A percentile compares a stretch with the other conserved stretches of the same genome.
phyloP scores from a whole-genome alignment of 2,329 filamentous ascomycete genomes.

The Xylaria sp. region DNA sequence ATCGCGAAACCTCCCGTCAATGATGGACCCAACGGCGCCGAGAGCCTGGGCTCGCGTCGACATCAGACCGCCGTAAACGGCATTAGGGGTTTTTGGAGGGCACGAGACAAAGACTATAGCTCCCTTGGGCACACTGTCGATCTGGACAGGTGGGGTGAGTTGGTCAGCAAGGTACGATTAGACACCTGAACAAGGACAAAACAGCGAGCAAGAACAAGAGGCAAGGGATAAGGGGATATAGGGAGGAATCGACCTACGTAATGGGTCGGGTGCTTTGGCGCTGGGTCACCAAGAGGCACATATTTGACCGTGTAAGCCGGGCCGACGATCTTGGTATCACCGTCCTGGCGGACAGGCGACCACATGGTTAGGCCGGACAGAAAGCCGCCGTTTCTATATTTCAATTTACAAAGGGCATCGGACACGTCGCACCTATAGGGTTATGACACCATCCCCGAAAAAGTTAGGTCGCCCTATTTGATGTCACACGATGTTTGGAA shows the following conservation, averaged over 20 bases:
- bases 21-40: constrained; percentile 60
- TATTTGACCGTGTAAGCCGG: constrained; percentile 67
- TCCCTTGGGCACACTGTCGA: constrained; percentile 60
- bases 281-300: constrained; percentile 58
- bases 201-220: too few relatives aligned
- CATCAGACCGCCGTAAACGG: constrained; percentile 67
- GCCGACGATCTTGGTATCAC: constrained; percentile 63
- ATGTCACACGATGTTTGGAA: not conserved
- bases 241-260: constrained; percentile 54
- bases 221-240: not conserved
- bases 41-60: constrained; percentile 58
- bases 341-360: constrained; percentile 63
- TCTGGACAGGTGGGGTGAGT: constrained; percentile 50
- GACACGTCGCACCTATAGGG: constrained; percentile 59
- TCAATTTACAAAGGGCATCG: constrained; percentile 63
- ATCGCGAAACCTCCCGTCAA: constrained; percentile 65
- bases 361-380: constrained; percentile 65
- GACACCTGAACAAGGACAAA: not conserved
- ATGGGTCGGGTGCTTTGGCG: constrained; percentile 58
- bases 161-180: constrained; percentile 19
- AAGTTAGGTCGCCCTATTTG: constrained; percentile 10
- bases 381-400: constrained; percentile 62
- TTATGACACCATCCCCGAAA: not conserved
- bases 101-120: constrained; percentile 63
- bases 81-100: constrained; percentile 59